Evolutionary conservation across 768 basidiomycete species (phyloP), one percentile per base, ranked within the genome.

Genomic region (Pluteus cervinus): DNA sequence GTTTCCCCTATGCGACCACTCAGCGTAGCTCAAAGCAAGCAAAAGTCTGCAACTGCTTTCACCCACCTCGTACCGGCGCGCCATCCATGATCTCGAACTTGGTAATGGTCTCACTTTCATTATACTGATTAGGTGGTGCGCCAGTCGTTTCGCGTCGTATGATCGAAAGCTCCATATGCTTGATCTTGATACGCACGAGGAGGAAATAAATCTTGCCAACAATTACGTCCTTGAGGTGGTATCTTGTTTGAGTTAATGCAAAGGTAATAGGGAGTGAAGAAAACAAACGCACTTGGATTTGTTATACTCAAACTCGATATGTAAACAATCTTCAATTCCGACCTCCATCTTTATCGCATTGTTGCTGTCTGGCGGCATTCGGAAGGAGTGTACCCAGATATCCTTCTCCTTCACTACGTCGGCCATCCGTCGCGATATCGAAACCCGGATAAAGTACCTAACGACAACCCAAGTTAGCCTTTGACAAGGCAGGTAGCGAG

Each of bases 301-400:
- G 72, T 99, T 97, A 66, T 99, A 98, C 65, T 98, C 96, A 47
- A 97, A 98, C 57, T 97, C 96, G 51, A 98, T 99, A 58, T 98
- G 94, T 51, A 98, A 61, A 59, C 96, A 98, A 54, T 98, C 96
- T 58, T 98, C 96, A 42, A 99, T 99, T 6, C 96, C 96, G 24
- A 98, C 96, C 64, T 97, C 96, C 96, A 99, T 98, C 72, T 94
- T 97, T 66, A 98, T 98, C 28, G 89, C 84, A 57, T 94, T 97
- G 60, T 96, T 97, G 53, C 79, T 87, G 60, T 98, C 96, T 39
- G 94, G 92, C 7, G 94, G 96, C 89, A 97, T 97, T 24, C 93
- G 85, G 69, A 86, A 99, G 3, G 88, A 94, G 58, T 99, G 94
- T 3, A 98, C 94, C 94, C 94, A 98, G 14, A 97, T 55, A 45